Percentiles rank a stretch among this genome's conserved stretches.
Conservation (phyloP, 129 eudicot species). For the Tagetes patula region DNA sequence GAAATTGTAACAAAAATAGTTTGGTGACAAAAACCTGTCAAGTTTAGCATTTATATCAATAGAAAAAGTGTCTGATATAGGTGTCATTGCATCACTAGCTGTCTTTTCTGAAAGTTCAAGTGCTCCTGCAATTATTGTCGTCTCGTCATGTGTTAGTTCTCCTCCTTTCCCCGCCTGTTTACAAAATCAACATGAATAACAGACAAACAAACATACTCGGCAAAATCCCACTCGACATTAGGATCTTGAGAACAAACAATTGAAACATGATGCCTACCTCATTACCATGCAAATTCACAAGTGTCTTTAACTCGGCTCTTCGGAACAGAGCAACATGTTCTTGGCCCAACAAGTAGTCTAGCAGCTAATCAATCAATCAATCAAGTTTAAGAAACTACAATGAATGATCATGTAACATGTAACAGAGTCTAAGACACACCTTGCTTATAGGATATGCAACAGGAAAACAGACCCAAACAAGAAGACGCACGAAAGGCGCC, state of each 20-base stretch:
- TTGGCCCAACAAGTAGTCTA: constrained; percentile 38
- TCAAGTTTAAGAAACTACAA: not conserved
- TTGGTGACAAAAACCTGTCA: constrained; percentile 44
- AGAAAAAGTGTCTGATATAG: constrained; percentile 74
- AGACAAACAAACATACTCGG: too few relatives aligned
- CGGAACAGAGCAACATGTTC: constrained; percentile 41
- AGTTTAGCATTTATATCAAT: constrained; percentile 77
- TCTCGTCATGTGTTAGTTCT: constrained; percentile 92
- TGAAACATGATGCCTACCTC: constrained; percentile 24
- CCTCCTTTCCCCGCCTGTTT: constrained; percentile 93
- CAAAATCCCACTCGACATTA: too few relatives aligned
- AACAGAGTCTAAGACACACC: constrained; percentile 33
- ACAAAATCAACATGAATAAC: not conserved
- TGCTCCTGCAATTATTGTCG: constrained; percentile 97
- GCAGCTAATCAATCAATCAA: constrained; percentile 14
- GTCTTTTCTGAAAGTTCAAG: constrained; percentile 78
- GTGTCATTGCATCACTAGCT: constrained; percentile 96
- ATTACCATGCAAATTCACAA: constrained; percentile 63
- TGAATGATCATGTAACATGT: not conserved
- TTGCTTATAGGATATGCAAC: constrained; percentile 96
- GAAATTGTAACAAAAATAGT: too few relatives aligned
- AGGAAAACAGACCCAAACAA: constrained; percentile 87
- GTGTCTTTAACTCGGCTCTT: constrained; percentile 49
- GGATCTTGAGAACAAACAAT: too few relatives aligned
- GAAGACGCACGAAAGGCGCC: constrained; percentile 74